A percentile compares a stretch with the other conserved stretches of the same genome.
Conservation (phyloP, 2,329 filamentous ascomycete genomes). For the Diaporthe batatas region DNA sequence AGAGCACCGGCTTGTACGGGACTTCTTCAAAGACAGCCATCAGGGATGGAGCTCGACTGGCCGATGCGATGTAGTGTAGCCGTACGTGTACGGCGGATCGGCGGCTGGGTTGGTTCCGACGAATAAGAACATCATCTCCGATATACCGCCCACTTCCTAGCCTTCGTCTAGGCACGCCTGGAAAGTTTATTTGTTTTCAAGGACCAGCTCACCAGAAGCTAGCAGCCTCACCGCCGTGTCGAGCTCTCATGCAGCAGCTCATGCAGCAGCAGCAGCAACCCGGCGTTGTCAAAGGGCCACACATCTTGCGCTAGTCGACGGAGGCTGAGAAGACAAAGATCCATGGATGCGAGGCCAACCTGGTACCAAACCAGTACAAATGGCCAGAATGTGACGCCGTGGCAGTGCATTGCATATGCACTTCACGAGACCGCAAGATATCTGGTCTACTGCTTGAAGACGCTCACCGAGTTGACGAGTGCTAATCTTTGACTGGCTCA, state of each 20-base stretch:
- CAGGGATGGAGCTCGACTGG: slow-evolving; percentile 3
- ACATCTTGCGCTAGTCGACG: slow-evolving; percentile 17
- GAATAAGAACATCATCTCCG: neutral
- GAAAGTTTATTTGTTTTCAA: slow-evolving; percentile 26
- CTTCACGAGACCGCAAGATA: slow-evolving; percentile 14
- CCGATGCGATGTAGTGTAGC: slow-evolving; percentile 1
- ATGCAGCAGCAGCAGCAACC: neutral
- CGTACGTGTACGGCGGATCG: neutral
- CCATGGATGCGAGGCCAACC: neutral
- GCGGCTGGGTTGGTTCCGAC: neutral
- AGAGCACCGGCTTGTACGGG: neutral
- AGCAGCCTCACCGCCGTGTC: slow-evolving; percentile 24
- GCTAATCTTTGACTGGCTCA: slow-evolving; percentile 14
- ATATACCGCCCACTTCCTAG: neutral
- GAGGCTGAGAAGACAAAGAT: slow-evolving; percentile 1
- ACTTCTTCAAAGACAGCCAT: neutral
- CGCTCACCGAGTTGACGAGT: slow-evolving; percentile 15
- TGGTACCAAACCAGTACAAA: neutral
- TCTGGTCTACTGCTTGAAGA: neutral
- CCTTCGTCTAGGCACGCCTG: neutral
- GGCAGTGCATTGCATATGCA: slow-evolving; percentile 14
- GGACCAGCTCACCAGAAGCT: slow-evolving; percentile 23
- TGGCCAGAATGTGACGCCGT: neutral
- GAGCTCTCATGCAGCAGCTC: neutral
- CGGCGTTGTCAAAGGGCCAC: neutral